A percentile compares a stretch with the other conserved stretches of the same genome.
Conservation (phyloP, 306 rosid species). For the Glycine latifolia region DNA sequence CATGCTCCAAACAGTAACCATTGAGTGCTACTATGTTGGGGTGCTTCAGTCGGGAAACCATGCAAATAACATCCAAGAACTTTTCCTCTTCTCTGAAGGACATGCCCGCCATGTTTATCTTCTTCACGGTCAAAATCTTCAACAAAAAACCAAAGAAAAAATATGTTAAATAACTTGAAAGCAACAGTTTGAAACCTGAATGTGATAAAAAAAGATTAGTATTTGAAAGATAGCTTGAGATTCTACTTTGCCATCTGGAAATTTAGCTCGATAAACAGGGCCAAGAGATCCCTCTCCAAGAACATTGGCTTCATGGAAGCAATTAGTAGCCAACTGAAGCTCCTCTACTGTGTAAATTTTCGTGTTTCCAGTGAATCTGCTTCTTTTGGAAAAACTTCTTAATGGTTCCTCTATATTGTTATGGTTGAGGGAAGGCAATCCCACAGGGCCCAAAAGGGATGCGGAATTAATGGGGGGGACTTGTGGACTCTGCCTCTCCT, state of each 20-base stretch:
- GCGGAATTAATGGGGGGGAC: constrained; percentile 50
- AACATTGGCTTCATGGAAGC: constrained; percentile 64
- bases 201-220: constrained; percentile 4
- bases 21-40: constrained; percentile 70
- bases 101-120: constrained; percentile 58
- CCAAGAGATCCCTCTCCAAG: constrained; percentile 88
- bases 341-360: constrained; percentile 66
- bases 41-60: constrained; percentile 72
- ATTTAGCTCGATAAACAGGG: constrained; percentile 74
- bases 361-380: constrained; percentile 57
- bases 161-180: constrained; percentile 8
- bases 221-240: constrained; percentile 27
- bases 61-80: constrained; percentile 77
- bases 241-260: constrained; percentile 79
- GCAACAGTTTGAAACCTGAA: constrained; percentile 7
- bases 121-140: constrained; percentile 78
- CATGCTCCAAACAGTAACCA: constrained; percentile 79
- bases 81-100: constrained; percentile 70
- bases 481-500: constrained; percentile 59
- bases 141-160: neutral
- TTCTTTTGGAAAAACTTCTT: constrained; percentile 61
- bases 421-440: constrained; percentile 51
- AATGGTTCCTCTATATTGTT: constrained; percentile 52
- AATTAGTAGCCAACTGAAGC: constrained; percentile 78
- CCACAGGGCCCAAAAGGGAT: constrained; percentile 56